Percentiles rank a stretch among this genome's conserved stretches.
phyloP scores from a whole-genome alignment of 202 grass and related monocot genomes.

The Eragrostis tef region DNA sequence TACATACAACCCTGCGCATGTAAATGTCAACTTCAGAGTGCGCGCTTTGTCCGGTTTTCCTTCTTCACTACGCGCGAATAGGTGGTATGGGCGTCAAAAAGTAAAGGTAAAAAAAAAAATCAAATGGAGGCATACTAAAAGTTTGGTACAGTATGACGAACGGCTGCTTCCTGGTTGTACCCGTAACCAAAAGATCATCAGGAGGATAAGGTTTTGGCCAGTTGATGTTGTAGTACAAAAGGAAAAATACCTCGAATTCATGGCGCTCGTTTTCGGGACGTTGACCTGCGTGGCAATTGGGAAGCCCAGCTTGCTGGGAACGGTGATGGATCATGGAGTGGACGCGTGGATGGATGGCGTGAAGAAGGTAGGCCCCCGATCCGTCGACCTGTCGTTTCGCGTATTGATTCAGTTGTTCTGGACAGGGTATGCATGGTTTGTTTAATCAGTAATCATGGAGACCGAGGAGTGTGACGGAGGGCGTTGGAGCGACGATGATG shows the following conservation, averaged over 20 bases:
- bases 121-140: neutral
- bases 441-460: no score
- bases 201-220: neutral
- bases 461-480: no score
- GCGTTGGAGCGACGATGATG: no score
- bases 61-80: neutral
- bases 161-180: no score
- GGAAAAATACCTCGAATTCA: no score
- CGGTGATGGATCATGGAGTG: neutral
- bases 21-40: neutral
- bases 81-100: neutral
- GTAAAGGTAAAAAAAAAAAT: no score
- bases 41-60: neutral
- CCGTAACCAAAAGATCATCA: neutral
- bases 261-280: neutral
- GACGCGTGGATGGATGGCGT: no score
- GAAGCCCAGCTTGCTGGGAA: conserved; percentile 4
- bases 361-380: neutral
- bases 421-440: no score
- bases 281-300: neutral
- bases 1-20: neutral
- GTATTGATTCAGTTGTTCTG: no score
- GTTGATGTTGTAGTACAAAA: neutral
- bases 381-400: no score
- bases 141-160: no score